Base-by-base conservation (phyloP, 768 basidiomycete genomes). In the Tylopilus sp. region DNA sequence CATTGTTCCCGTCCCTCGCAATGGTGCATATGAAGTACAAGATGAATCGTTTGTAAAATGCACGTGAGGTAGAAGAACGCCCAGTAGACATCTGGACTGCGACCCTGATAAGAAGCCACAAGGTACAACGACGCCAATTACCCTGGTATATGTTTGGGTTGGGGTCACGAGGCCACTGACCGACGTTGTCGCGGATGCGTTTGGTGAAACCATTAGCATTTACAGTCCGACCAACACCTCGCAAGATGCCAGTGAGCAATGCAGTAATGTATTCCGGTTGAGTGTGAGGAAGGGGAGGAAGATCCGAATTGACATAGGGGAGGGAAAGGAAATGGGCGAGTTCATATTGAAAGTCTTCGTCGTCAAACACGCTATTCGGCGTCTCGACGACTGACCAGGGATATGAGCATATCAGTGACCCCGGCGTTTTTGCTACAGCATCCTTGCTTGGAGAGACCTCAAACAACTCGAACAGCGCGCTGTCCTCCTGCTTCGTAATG, bases 301-400 rank as follows among this genome's bases (percentile, higher is more conserved):
- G 13, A 6, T 8, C 26, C 17, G 17, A 12, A 22, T n/a, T n/a
- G 38, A 14, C 19, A 29, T 9, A 6, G 31, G 30, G 13, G 8
- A 44, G 29, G 6, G 29, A 45, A n/a, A n/a, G n/a, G n/a, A n/a
- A n/a, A n/a, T n/a, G n/a, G n/a, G n/a, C n/a, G n/a, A n/a, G n/a
- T n/a, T n/a, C n/a, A n/a, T n/a, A n/a, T n/a, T n/a, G n/a, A n/a
- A n/a, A n/a, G n/a, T n/a, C n/a, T n/a, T n/a, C 57, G 24, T n/a
- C n/a, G n/a, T n/a, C n/a, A 7, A 65, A 48, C 1, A 54, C 55
- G 2, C 45, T 37, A 12, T 49, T 31, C 8, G 60, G 53, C 8
- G 63, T 43, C 10, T 49, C 48, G n/a, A 69, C 45, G 1, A 54
- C 59, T 4, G 57, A 62, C 8, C 38, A 45, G 29, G 69, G 69